Conservation (phyloP, 2,329 filamentous ascomycete genomes). For the Penicillium vulpinum region DNA sequence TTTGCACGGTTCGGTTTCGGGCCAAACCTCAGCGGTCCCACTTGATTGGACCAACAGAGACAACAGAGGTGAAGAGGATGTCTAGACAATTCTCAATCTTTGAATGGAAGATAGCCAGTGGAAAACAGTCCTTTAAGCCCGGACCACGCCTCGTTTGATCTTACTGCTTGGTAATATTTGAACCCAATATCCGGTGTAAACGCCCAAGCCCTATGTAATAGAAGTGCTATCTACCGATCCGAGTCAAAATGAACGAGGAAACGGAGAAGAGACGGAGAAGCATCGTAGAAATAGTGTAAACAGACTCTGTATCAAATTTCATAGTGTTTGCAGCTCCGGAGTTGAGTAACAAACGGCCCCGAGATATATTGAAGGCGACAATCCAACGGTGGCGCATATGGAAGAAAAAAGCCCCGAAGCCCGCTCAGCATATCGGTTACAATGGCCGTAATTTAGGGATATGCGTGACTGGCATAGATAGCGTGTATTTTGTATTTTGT, state of each 20-base stretch:
- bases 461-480: background rate
- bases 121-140: background rate
- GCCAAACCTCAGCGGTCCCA: background rate
- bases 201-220: background rate
- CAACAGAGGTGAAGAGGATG: background rate
- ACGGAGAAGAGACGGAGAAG: background rate
- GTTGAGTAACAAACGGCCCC: background rate
- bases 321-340: background rate
- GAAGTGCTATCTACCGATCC: background rate
- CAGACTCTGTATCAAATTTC: background rate
- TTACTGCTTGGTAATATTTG: background rate
- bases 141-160: background rate
- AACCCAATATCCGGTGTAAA: background rate
- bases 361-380: background rate
- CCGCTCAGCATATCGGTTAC: background rate
- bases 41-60: background rate
- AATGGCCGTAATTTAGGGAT: background rate
- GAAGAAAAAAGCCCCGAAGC: background rate
- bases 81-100: background rate
- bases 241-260: background rate
- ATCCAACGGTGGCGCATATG: constrained; percentile 1
- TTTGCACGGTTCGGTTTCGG: background rate
- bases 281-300: background rate
- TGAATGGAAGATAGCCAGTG: background rate
- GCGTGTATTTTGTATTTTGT: no score